A percentile compares a stretch with the other conserved stretches of the same genome.
Conservation (phyloP, 116 monocot species). For the Phalaenopsis hybrid region DNA sequence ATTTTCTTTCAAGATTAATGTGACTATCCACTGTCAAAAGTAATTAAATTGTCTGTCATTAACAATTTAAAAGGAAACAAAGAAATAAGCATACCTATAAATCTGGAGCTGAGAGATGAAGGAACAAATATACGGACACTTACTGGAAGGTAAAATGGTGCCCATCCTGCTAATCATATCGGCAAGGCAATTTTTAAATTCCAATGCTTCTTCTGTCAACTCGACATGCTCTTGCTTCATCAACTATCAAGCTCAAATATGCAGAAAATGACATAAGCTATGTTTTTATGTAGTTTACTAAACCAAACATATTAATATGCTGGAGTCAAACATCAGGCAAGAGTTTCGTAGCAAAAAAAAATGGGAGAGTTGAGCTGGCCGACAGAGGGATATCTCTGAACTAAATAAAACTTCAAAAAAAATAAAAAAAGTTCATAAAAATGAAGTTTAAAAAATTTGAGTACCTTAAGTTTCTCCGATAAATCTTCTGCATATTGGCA, state of each 20-base stretch:
- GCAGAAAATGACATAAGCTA: constrained; percentile 8
- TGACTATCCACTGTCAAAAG: constrained; percentile 36
- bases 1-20: constrained; percentile 29
- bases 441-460: neutral
- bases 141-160: constrained; percentile 31
- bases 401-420: neutral
- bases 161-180: constrained; percentile 35
- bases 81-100: neutral
- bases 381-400: neutral
- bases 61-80: neutral
- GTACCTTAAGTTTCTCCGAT: constrained; percentile 57
- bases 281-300: neutral
- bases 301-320: neutral
- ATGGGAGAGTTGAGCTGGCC: neutral
- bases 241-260: constrained; percentile 28
- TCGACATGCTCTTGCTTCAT: constrained; percentile 55
- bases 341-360: neutral
- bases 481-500: constrained; percentile 45
- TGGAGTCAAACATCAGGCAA: no score
- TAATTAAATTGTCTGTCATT: neutral
- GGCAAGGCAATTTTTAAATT: constrained; percentile 35
- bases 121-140: neutral
- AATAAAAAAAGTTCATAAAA: no score
- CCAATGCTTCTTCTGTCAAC: constrained; percentile 35
- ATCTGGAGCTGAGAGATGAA: neutral